Conservation (phyloP, 208 protist species). For the Crithidia fasciculata region DNA sequence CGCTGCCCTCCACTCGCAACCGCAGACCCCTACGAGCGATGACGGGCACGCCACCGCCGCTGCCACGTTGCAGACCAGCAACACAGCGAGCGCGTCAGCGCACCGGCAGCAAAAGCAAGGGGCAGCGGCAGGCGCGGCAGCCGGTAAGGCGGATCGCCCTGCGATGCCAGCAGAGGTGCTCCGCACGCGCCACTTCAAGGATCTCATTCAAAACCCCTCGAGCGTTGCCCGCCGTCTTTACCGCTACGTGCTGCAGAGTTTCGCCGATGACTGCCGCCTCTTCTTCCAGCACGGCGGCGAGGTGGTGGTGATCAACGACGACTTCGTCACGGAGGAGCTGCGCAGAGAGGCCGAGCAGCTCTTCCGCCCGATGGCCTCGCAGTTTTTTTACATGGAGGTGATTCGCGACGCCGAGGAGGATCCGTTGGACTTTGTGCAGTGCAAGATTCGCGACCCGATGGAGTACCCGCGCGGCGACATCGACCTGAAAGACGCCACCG, state of each 20-base stretch:
- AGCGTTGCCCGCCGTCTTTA: slow-evolving; percentile 70
- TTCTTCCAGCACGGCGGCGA: slow-evolving; percentile 84
- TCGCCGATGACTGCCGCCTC: slow-evolving; percentile 57
- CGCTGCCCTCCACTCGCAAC: slow-evolving; percentile 1
- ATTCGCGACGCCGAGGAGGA: slow-evolving; percentile 57
- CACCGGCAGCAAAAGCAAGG: too few relatives aligned
- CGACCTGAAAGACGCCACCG: slow-evolving; percentile 26
- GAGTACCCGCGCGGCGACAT: slow-evolving; percentile 68
- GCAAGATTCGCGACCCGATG: slow-evolving; percentile 63
- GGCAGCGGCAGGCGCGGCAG: slow-evolving; percentile 4
- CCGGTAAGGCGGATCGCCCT: background rate
- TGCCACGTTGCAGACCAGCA: background rate
- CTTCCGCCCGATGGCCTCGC: slow-evolving; percentile 55
- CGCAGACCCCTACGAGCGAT: background rate
- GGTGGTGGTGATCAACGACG: slow-evolving; percentile 88
- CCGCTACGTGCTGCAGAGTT: slow-evolving; percentile 63
- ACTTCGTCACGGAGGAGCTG: slow-evolving; percentile 81
- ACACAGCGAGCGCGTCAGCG: slow-evolving; percentile 1
- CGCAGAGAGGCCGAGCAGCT: slow-evolving; percentile 69
- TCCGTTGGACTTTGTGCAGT: slow-evolving; percentile 55
- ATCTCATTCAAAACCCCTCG: slow-evolving; percentile 54
- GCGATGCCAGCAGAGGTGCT: slow-evolving; percentile 38
- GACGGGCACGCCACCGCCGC: background rate
- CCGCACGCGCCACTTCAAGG: slow-evolving; percentile 61
- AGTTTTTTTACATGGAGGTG: slow-evolving; percentile 88